Conservation (phyloP, 495 filamentous ascomycete species). For the Lophium mytilinum region DNA sequence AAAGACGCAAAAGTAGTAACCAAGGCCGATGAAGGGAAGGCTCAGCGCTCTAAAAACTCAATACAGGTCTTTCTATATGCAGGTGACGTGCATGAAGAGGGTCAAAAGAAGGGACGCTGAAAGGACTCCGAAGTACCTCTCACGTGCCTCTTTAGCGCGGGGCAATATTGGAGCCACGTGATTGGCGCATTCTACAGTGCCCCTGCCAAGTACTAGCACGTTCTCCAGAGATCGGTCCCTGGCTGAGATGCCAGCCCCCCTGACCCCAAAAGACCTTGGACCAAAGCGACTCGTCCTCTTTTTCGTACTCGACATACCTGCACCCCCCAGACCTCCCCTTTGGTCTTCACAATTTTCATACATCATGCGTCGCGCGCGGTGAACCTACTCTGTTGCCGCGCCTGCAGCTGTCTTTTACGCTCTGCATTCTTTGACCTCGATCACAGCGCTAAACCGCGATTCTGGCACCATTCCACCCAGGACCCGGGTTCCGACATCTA, state of each 20-base stretch:
- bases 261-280: not conserved
- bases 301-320: not conserved
- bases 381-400: not conserved
- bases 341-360: not conserved
- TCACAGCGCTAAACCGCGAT: constrained; percentile 3
- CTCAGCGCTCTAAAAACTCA: too few species aligned
- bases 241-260: not conserved
- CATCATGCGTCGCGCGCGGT: not conserved
- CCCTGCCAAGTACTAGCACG: too few species aligned
- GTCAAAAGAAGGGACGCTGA: too few species aligned
- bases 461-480: not conserved
- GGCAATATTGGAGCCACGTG: too few species aligned
- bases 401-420: not conserved
- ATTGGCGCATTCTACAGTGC: too few species aligned
- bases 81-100: too few species aligned
- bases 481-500: not conserved
- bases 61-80: too few species aligned
- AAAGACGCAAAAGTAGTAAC: too few species aligned
- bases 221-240: not conserved
- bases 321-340: not conserved
- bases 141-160: too few species aligned
- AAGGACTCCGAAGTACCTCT: too few species aligned
- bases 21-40: too few species aligned
- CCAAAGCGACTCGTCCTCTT: not conserved
- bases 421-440: not conserved